Conservation (phyloP, 1,139 yeast species). For the Kodamaea sp. region DNA sequence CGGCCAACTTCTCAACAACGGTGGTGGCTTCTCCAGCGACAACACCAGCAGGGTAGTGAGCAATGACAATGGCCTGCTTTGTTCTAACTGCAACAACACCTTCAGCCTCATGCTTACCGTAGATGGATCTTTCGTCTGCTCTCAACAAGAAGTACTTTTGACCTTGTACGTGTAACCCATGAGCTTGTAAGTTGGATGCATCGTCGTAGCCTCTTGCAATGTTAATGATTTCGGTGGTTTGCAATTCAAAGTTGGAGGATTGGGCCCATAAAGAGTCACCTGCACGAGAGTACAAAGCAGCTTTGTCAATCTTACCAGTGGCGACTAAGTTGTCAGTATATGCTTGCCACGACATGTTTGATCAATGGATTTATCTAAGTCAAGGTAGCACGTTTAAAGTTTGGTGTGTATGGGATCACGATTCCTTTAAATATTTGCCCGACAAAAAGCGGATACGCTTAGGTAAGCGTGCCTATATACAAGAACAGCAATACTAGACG, state of each 20-base stretch:
- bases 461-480: too few relatives aligned
- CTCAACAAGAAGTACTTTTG: conserved; percentile 85
- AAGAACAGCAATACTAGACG: too few relatives aligned
- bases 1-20: conserved; percentile 93
- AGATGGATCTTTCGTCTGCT: conserved; percentile 91
- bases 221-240: conserved; percentile 68
- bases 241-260: conserved; percentile 67
- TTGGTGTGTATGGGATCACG: conserved; percentile 1
- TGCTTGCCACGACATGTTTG: conserved; percentile 58
- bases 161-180: conserved; percentile 82
- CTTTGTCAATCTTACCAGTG: conserved; percentile 86
- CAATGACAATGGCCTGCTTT: conserved; percentile 85
- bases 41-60: conserved; percentile 90
- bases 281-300: conserved; percentile 89
- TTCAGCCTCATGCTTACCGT: conserved; percentile 86
- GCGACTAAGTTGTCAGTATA: conserved; percentile 90
- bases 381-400: too few relatives aligned
- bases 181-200: conserved; percentile 75
- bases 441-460: conserved; percentile 1
- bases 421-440: conserved; percentile 6
- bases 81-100: conserved; percentile 93
- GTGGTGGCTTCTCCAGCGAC: conserved; percentile 95
- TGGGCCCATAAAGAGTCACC: conserved; percentile 97
- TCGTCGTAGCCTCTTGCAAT: conserved; percentile 81
- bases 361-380: too few relatives aligned